Percentiles rank a stretch among this genome's conserved stretches.
phyloP scores from a whole-genome alignment of 2,329 filamentous ascomycete species.

The Diaporthe citri region DNA sequence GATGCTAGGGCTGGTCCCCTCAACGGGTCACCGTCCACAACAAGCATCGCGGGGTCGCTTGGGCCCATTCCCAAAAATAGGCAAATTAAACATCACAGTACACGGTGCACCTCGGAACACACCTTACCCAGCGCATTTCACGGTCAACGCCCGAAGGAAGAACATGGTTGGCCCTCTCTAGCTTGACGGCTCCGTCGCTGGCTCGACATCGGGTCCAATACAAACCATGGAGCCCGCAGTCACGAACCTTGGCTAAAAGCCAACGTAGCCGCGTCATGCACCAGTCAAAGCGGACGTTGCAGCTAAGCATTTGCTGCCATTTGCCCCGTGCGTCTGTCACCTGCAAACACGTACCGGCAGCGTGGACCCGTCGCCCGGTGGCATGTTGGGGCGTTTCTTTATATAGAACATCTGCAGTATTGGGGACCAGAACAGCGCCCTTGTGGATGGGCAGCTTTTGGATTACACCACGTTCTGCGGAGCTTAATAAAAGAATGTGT shows the following conservation, averaged over 20 bases:
- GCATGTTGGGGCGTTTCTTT: slow-evolving; percentile 11
- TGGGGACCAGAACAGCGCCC: background rate
- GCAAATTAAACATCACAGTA: slow-evolving; percentile 5
- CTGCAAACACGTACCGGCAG: slow-evolving; percentile 23
- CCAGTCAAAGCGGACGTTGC: slow-evolving; percentile 19
- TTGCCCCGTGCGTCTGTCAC: slow-evolving; percentile 11
- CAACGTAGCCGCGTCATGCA: background rate
- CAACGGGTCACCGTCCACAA: slow-evolving; percentile 17
- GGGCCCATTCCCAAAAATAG: slow-evolving; percentile 22
- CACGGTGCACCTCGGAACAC: slow-evolving; percentile 1
- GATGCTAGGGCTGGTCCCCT: slow-evolving; percentile 7
- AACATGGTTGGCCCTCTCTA: background rate
- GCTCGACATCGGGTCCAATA: background rate
- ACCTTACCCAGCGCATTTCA: slow-evolving; percentile 4
- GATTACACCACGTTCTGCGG: background rate
- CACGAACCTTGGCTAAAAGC: background rate
- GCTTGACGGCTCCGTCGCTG: background rate
- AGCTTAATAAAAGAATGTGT: background rate
- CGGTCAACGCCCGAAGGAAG: background rate
- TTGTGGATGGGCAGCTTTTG: background rate
- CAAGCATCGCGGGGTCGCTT: slow-evolving; percentile 22
- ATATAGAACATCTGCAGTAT: slow-evolving; percentile 7
- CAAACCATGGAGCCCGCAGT: background rate
- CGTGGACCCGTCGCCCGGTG: slow-evolving; percentile 15
- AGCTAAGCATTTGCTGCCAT: slow-evolving; percentile 21